Base-by-base conservation (phyloP, 2,329 filamentous ascomycete species). In the Colletotrichum sp. region DNA sequence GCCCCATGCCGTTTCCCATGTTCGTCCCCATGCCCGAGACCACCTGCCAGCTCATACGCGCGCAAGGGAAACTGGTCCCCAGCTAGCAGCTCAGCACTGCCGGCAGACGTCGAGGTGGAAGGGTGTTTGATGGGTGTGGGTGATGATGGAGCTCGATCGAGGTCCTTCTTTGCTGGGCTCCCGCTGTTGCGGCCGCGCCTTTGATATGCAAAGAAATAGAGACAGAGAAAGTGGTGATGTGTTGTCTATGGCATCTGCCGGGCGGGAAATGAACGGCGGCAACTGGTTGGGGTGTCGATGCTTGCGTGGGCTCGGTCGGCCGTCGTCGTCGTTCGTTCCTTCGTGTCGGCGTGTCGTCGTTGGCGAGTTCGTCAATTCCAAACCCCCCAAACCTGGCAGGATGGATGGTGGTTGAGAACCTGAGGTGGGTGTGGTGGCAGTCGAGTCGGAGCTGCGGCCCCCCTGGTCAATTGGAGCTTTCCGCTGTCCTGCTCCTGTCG, bases 11-110 rank as follows among this genome's bases (percentile, higher is more conserved):
- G 79, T 85, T 85, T 68, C 85, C 85, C 72, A 83, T 82, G 77
- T 83, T 85, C 72, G 83, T 82, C 79, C 84, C 86, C 87, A 88
- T 88, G 72, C 81, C 81, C 64, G 83, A 81, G 71, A 80, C 78
- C 70, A 83, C 81, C 81, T 83, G 82, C 83, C 83, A 85, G 78
- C 83, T 85, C 83, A 85, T 85, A 73, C 68, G 75, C 74, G 77
- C 74, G 64, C 61, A 27, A 64, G 72, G 67, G 67, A 68, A 52
- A 77, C 68, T 29, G 63, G 66, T 78, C 69, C 65, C 72, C 76
- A 29, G 73, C 70, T 44, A 70, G 69, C 66, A 66, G 62, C 72
- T 61, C 69, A 12, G 49, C 59, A 49, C 73, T 70, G 69, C 52
- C 29, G 32, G 44, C 32, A 27, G 49, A 61, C 22, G 52, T 72